Percentiles rank a stretch among this genome's conserved stretches.
Evolutionary conservation across 208 protist genomes (phyloP).

Genomic region (Leishmania braziliensis): DNA sequence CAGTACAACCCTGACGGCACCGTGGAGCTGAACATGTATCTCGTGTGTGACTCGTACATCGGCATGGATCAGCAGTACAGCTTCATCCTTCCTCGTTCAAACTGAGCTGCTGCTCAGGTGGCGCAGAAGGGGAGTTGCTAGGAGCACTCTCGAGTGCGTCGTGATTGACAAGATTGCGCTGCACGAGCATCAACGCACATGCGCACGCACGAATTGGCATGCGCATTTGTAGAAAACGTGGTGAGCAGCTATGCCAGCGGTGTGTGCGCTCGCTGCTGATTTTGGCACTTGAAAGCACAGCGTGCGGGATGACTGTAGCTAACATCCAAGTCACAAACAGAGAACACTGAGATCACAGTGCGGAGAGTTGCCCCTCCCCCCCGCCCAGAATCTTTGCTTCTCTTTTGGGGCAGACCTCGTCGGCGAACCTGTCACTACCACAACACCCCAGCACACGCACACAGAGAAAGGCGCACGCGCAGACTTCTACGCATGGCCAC

Average conservation of each 20-base stretch:
- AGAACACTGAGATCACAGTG: not conserved
- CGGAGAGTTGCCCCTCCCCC: not conserved
- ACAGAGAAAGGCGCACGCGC: not conserved
- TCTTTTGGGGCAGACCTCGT: not conserved
- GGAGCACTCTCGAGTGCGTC: not conserved
- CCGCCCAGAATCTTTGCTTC: not conserved
- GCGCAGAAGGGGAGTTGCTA: not conserved
- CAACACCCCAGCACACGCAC: not conserved
- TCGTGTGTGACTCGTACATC: constrained; percentile 92
- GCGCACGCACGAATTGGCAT: not conserved
- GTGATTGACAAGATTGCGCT: not conserved
- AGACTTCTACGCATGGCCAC: not conserved
- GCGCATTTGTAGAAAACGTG: not conserved
- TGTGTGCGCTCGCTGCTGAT: not conserved
- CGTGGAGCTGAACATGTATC: constrained; percentile 72
- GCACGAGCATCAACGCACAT: constrained; percentile 1
- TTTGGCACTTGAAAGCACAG: not conserved
- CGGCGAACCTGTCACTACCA: not conserved
- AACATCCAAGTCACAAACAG: not conserved
- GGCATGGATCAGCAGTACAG: constrained; percentile 91
- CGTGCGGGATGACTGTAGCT: not conserved
- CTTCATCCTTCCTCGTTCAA: constrained; percentile 60
- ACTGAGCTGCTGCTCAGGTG: not conserved
- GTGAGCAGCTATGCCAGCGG: not conserved
- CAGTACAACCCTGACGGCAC: constrained; percentile 28